Percentiles rank a stretch among this genome's conserved stretches.
Conservation (phyloP, 768 basidiomycete genomes). For the Ramaria sp. region DNA sequence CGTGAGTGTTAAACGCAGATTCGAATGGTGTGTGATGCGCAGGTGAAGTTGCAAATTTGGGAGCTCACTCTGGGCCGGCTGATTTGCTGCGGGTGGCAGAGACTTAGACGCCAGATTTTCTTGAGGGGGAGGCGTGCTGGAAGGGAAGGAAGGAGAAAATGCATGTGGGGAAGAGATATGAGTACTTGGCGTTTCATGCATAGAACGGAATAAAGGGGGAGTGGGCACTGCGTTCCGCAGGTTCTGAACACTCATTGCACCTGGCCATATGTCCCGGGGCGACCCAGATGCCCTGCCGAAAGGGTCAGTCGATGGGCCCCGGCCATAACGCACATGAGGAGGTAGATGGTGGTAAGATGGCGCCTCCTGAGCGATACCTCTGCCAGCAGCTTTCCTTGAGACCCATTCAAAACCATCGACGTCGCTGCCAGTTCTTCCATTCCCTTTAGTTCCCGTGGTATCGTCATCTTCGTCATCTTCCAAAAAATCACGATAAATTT, state of each 20-base stretch:
- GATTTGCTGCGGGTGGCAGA: neutral
- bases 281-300: slow-evolving; percentile 39
- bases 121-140: slow-evolving; percentile 11
- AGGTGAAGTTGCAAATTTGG: slow-evolving; percentile 87
- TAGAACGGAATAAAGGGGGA: slow-evolving; percentile 17
- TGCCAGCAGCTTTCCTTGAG: slow-evolving; percentile 46
- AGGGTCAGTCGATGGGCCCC: slow-evolving; percentile 44
- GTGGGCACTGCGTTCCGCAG: slow-evolving; percentile 26
- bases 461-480: slow-evolving; percentile 60
- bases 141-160: neutral
- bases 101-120: neutral
- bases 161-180: slow-evolving; percentile 9
- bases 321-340: slow-evolving; percentile 60
- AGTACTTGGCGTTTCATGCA: slow-evolving; percentile 12
- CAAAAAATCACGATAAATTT: slow-evolving; percentile 91
- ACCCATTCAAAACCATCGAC: slow-evolving; percentile 84
- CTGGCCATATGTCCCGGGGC: slow-evolving; percentile 32
- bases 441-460: slow-evolving; percentile 26
- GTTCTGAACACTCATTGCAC: slow-evolving; percentile 26
- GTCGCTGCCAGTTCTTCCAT: slow-evolving; percentile 42
- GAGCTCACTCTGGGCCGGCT: slow-evolving; percentile 23
- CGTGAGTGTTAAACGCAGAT: slow-evolving; percentile 78
- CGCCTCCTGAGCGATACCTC: slow-evolving; percentile 38
- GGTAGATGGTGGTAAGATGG: slow-evolving; percentile 61
- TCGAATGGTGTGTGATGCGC: slow-evolving; percentile 74